Conservation (phyloP, 139 green algal species). For the Chlamydomonas urium region DNA sequence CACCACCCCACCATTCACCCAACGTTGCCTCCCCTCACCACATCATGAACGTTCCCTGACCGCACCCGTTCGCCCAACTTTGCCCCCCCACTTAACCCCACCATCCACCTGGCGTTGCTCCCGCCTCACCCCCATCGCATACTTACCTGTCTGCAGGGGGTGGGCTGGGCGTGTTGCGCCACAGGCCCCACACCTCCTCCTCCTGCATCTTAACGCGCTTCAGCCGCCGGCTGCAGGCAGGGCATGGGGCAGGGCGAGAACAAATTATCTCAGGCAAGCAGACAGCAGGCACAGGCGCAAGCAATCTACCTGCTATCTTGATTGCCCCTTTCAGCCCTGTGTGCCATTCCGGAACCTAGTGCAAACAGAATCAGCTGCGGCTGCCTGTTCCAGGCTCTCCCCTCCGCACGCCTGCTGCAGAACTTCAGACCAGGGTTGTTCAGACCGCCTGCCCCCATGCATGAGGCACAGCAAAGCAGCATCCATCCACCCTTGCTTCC, state of each 20-base stretch:
- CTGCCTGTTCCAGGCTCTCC: no score
- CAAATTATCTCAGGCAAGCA: conserved; percentile 1
- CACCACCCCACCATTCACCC: conserved; percentile 1
- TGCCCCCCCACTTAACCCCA: neutral
- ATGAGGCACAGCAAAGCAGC: no score
- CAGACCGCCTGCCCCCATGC: no score
- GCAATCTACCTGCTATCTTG: no score
- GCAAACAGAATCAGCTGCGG: no score
- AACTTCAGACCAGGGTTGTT: no score
- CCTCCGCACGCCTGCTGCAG: no score
- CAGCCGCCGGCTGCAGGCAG: conserved; percentile 63
- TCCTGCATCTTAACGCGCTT: conserved; percentile 68
- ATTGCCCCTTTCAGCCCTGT: no score
- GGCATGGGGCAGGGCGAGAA: neutral
- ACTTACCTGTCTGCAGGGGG: conserved; percentile 24
- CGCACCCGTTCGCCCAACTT: neutral
- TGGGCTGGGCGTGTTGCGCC: conserved; percentile 66
- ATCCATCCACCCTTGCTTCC: no score
- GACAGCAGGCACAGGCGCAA: conserved; percentile 17
- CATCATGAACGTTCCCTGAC: neutral
- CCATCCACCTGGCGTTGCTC: neutral
- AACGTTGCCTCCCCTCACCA: neutral
- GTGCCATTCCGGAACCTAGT: no score
- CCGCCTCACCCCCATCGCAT: neutral
- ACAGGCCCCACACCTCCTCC: conserved; percentile 52